phyloP scores from a whole-genome alignment of 345 rosid genomes.

The Camelina laxa region DNA sequence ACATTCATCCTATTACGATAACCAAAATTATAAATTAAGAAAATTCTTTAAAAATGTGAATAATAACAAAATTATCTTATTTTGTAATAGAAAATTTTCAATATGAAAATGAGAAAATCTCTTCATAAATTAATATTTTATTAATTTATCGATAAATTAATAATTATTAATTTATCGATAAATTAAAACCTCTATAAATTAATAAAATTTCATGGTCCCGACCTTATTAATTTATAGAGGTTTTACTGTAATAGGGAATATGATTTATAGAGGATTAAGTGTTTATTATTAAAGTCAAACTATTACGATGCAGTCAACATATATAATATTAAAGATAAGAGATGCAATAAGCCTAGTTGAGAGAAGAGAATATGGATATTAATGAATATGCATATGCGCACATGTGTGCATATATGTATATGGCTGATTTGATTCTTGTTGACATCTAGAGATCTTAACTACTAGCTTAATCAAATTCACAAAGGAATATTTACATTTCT shows the following conservation, averaged over 20 bases:
- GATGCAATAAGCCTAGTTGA: slow-evolving; percentile 11
- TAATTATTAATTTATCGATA: too few species aligned
- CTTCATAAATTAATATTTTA: too few species aligned
- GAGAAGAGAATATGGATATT: slow-evolving; percentile 27
- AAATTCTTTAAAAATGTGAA: too few species aligned
- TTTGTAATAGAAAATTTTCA: too few species aligned
- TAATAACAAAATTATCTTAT: too few species aligned
- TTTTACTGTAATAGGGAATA: neutral
- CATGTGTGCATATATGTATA: slow-evolving; percentile 35
- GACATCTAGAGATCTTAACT: slow-evolving; percentile 34
- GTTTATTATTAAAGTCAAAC: slow-evolving; percentile 17
- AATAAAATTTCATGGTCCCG: too few species aligned
- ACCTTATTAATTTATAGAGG: too few species aligned
- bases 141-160: too few species aligned
- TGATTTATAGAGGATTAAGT: neutral
- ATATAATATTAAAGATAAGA: slow-evolving; percentile 23
- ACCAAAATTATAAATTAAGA: too few species aligned
- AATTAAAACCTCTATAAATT: too few species aligned
- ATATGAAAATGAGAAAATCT: too few species aligned
- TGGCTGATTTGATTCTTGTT: slow-evolving; percentile 35
- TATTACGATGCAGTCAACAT: slow-evolving; percentile 18
- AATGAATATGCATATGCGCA: slow-evolving; percentile 45
- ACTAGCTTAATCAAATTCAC: slow-evolving; percentile 9
- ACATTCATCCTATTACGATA: too few species aligned
- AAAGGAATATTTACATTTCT: slow-evolving; percentile 11